Evolutionary conservation across 139 green algal genomes (phyloP).

Genomic region (Klebsormidium nitens): DNA sequence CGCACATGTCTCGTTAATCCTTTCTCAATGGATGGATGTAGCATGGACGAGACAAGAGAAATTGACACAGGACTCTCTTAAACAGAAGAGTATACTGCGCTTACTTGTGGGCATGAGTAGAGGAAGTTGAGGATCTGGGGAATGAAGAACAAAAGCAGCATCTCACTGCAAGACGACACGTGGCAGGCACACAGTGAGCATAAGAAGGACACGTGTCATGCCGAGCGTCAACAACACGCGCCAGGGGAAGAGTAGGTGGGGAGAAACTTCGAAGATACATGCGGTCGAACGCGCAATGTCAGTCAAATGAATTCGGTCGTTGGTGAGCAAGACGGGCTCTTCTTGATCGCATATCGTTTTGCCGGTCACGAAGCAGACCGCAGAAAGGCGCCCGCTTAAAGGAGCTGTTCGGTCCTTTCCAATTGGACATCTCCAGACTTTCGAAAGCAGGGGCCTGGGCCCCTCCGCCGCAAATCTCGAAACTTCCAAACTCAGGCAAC

Average conservation of each 20-base stretch:
- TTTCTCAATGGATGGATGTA: too few species aligned
- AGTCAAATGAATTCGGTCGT: neutral
- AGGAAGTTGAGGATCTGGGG: conserved; percentile 97
- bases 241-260: neutral
- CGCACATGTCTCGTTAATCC: too few species aligned
- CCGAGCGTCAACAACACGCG: neutral
- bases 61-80: too few species aligned
- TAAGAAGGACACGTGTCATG: neutral
- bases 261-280: neutral
- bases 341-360: neutral
- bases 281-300: neutral
- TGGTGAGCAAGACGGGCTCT: neutral
- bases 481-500: too few species aligned
- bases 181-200: neutral
- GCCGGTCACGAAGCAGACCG: too few species aligned
- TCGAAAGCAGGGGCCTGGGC: too few species aligned
- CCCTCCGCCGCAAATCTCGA: too few species aligned
- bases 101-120: conserved; percentile 83
- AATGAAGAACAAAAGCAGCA: conserved; percentile 91
- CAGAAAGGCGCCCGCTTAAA: neutral
- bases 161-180: conserved; percentile 58
- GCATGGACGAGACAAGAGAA: too few species aligned
- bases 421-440: neutral
- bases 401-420: neutral
- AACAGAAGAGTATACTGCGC: too few species aligned